Evolutionary conservation across 352 stramenopile species (phyloP), one percentile per base, ranked within the genome.

Genomic region (Phytophthora chlamydospora): DNA sequence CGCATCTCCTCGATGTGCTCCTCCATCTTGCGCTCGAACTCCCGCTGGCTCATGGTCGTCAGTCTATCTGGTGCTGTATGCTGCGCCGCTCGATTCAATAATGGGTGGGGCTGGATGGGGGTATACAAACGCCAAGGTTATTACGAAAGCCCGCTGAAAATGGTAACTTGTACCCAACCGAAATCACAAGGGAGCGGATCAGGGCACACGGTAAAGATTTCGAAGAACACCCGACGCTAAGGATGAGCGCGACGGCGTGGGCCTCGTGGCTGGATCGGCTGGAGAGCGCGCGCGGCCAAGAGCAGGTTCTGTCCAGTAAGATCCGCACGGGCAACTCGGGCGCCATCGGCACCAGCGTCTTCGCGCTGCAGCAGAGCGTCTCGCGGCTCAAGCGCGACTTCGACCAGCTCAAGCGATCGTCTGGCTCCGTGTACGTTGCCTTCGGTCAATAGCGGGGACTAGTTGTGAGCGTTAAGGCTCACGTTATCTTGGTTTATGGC

Each of bases 1-100:
- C 90, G 88, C 84, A 93, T 93, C 75, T 95, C 83, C 71, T 97
- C 88, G 53, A 97, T 82, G 77, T 95, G 84, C 83, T 93, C 79
- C 73, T 94, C 85, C 85, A 94, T 94, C 75, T 94, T 92, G 73
- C 85, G 85, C 78, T 94, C 83, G 57, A 94, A 92, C 57, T 94
- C 85, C 49, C 85, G 85, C 69, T 93, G 82, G 75, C 80, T 93
- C 61, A 79, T 85, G 52, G 16, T 75, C 19, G 19, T 40, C 21
- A 29, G 24, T 29, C 27, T 31, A 31, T 31, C 27, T 31, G 27
- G 27, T 31, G 27, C 24, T 27, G 29, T 11, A 29, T 60, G 24
- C 14, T 47, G 50, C 16, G 33, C n/a, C 35, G 39, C 14, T 44
- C 29, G 33, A 31, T 62, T 48, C 24, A 47, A 40, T 49, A 58